Evolutionary conservation across 305 asterid genomes (phyloP).

Genomic region (Solanum hybrid): DNA sequence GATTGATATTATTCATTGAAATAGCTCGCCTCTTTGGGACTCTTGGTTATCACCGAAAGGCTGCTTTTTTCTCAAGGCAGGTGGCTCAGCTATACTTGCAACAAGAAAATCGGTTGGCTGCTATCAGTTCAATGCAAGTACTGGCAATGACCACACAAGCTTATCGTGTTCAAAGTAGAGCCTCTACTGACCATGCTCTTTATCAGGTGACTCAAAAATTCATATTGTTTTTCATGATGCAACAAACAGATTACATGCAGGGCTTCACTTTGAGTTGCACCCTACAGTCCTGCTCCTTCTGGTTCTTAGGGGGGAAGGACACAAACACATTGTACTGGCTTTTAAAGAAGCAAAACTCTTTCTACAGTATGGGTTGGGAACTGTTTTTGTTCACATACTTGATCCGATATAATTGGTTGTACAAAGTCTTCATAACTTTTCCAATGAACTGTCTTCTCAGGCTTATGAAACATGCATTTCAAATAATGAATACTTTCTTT

Average conservation of each 20-base stretch:
- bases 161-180: constrained; percentile 92
- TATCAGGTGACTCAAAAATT: constrained; percentile 39
- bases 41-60: constrained; percentile 90
- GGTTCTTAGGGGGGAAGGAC: background rate
- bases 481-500: background rate
- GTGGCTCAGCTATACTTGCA: constrained; percentile 96
- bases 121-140: constrained; percentile 96
- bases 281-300: background rate
- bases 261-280: background rate
- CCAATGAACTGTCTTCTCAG: background rate
- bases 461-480: background rate
- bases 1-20: constrained; percentile 73
- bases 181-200: constrained; percentile 44
- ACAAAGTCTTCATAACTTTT: background rate
- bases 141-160: constrained; percentile 97
- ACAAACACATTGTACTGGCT: background rate
- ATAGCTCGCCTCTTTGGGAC: constrained; percentile 92
- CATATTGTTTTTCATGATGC: background rate
- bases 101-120: constrained; percentile 86
- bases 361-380: background rate
- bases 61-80: constrained; percentile 97
- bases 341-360: background rate
- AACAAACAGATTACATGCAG: background rate
- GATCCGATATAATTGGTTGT: background rate
- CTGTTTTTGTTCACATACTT: background rate